Evolutionary conservation across 73 alveolate genomes (phyloP), one percentile per base, ranked within the genome.

Genomic region (Paramecium sonneborni): DNA sequence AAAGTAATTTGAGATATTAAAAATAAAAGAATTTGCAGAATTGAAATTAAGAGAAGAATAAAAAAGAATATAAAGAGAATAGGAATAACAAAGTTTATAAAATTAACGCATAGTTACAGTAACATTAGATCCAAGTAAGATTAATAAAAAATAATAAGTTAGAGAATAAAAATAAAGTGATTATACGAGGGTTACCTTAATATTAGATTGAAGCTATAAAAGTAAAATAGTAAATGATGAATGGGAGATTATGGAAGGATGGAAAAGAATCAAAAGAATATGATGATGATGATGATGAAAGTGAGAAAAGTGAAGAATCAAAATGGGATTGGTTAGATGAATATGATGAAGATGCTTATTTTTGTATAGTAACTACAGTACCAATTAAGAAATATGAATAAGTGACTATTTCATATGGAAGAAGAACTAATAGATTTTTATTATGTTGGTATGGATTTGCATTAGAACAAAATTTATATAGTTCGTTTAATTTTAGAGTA

Each of bases 381-480:
- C 90, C 90, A 41, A 43, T 79, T 43, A 43, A 79, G 56, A 79
- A 79, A 44, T 30, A 11, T 34, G 76, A 79, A 79, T 79, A 79
- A 12, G 90, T 79, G 8, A 43, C 43, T n/a, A 35, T 79, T 7
- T 79, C 90, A 3, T 88, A 88, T 46, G 94, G 94, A 5, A 18
- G 87, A 10, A 76, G 94, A 18, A 88, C 94, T 5, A 88, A 88
- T 70, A 21, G 94, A 70, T 88, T 88, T 48, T 32, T 88, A 3
- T 28, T 88, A 11, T 14, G 74, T 62, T 88, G 94, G 94, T 88
- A 88, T 44, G 94, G 94, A 37, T 88, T 88, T 70, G 89, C 94
- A 8, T 43, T 88, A 30, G 0, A 15, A 35, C 52, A 88, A 2
- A 88, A 88, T 30, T 41, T 57, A 18, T 88, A 88, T 20, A 82